A percentile compares a stretch with the other conserved stretches of the same genome.
These are phyloP conservation scores for Mycena pura DNA, from an alignment of 768 basidiomycete species.

Conservation along the genomic window DNA sequence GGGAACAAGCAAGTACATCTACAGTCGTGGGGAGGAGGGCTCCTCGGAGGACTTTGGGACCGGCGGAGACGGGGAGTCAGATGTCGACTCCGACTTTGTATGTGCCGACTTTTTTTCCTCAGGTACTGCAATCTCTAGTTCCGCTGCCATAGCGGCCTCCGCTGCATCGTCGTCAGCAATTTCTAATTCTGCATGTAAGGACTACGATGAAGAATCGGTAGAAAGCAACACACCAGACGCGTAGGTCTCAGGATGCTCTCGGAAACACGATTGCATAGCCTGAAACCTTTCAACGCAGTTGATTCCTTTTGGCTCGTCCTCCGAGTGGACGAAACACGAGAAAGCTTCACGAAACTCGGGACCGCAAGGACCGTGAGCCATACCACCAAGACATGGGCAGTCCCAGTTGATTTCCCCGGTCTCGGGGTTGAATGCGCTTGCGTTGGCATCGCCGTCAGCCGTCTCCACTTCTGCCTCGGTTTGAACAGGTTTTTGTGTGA, in stretches of 20 bases:
- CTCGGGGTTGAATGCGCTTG: constrained; percentile 87
- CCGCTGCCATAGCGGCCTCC: constrained; percentile 7
- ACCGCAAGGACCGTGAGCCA: constrained; percentile 98
- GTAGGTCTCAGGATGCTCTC: constrained; percentile 95
- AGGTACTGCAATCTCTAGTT: background rate
- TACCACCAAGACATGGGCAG: constrained; percentile 97
- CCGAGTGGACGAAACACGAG: constrained; percentile 94
- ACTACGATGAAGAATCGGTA: background rate
- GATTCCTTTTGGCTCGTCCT: constrained; percentile 95
- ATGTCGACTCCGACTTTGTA: background rate
- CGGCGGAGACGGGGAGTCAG: background rate
- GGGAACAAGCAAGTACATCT: constrained; percentile 11
- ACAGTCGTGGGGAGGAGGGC: background rate
- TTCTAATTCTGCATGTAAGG: constrained; percentile 8
- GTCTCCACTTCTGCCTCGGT: constrained; percentile 24
- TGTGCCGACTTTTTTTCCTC: background rate
- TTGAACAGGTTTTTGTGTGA: background rate
- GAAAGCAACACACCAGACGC: constrained; percentile 74
- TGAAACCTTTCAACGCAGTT: constrained; percentile 98
- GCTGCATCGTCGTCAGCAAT: constrained; percentile 25
- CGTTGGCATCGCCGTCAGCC: constrained; percentile 26
- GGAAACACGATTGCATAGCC: constrained; percentile 97
- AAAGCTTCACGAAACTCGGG: constrained; percentile 93
- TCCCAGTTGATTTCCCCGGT: constrained; percentile 99
- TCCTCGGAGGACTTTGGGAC: constrained; percentile 9